Conservation (phyloP, 2,329 filamentous ascomycete species). For the Microdochium bolleyi region DNA sequence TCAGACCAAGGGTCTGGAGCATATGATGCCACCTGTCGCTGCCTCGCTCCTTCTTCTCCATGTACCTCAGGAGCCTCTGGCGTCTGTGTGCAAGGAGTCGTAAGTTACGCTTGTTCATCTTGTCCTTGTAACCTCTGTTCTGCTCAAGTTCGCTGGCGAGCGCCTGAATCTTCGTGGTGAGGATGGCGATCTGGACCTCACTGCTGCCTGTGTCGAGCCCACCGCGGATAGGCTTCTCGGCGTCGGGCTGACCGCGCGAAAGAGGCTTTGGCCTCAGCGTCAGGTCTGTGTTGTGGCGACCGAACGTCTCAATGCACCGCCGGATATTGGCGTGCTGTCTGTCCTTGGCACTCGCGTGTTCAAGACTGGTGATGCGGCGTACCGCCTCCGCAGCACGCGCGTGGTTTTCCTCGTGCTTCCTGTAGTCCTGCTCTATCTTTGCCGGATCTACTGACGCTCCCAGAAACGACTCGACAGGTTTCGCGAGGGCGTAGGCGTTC, state of each 20-base stretch:
- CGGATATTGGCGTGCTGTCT: conserved; percentile 74
- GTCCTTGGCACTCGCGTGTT: conserved; percentile 72
- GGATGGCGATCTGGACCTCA: conserved; percentile 94
- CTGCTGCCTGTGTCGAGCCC: conserved; percentile 90
- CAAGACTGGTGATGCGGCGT: conserved; percentile 67
- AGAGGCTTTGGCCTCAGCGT: conserved; percentile 55
- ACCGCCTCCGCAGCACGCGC: conserved; percentile 67
- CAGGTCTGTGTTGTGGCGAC: conserved; percentile 80
- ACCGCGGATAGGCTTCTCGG: conserved; percentile 47
- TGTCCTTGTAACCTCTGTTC: conserved; percentile 70
- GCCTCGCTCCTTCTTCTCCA: conserved; percentile 83
- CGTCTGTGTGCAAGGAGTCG: conserved; percentile 77
- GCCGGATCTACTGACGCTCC: conserved; percentile 30
- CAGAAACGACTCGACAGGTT: conserved; percentile 35
- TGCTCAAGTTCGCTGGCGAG: conserved; percentile 64
- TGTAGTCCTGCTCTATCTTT: conserved; percentile 20
- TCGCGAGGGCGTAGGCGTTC: conserved; percentile 60
- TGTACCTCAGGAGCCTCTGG: conserved; percentile 81
- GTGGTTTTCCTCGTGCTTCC: conserved; percentile 48
- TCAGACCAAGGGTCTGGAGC: conserved; percentile 76
- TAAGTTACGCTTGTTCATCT: conserved; percentile 88
- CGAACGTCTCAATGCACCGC: conserved; percentile 80
- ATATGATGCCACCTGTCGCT: conserved; percentile 85
- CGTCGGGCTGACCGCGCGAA: conserved; percentile 30
- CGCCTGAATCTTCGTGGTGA: conserved; percentile 87